Base-by-base conservation (phyloP, 805 yeast genomes). In the Yarrowia divulgata region DNA sequence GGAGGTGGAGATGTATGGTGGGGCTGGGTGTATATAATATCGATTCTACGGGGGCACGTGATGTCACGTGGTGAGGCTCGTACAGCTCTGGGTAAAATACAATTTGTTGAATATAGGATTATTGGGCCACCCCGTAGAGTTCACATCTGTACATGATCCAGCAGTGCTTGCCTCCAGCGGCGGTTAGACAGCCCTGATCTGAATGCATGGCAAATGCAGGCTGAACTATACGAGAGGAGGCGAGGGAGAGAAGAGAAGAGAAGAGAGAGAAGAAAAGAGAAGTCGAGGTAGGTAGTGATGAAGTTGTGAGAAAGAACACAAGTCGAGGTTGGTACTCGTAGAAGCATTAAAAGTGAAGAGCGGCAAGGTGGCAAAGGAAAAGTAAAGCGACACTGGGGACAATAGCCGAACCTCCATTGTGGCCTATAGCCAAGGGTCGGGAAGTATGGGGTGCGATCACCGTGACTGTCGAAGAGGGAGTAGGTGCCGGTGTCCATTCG, bases 191-290 rank as follows among this genome's bases (percentile, higher is more conserved):
- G 54, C 23, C 54, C 39, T 49, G 54, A 32, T 48, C 34, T 32
- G 54, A 37, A 35, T 54, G 60, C 60, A 54, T 54, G 12, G 35
- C 14, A 54, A 39, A 16, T 54, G 60, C 60, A 54, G 18, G 45
- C 45, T 4, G 39, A 37, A 23, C 34, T 54, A 54, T 54, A 54
- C 45, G 60, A 39, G 60, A 10, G 19, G 39, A 34, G 40, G 12
- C 13, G 16, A 12, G 32, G 2, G 32, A 32, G 14, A 49, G 37
- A 18, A n/a, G 18, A 12, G 23, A 23, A 23, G 29, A 23, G 29
- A 23, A 23, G 29, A 23, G 29, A 23, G 29, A 23, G 29, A 23
- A 23, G n/a, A 23, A 4, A 2, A 23, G 29, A 23, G 29, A 23
- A 23, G 4, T 23, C 4, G 29, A 23, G 29, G 29, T 23, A 23